Evolutionary conservation across 2,329 filamentous ascomycete genomes (phyloP).

Genomic region (Diaporthe vexans): DNA sequence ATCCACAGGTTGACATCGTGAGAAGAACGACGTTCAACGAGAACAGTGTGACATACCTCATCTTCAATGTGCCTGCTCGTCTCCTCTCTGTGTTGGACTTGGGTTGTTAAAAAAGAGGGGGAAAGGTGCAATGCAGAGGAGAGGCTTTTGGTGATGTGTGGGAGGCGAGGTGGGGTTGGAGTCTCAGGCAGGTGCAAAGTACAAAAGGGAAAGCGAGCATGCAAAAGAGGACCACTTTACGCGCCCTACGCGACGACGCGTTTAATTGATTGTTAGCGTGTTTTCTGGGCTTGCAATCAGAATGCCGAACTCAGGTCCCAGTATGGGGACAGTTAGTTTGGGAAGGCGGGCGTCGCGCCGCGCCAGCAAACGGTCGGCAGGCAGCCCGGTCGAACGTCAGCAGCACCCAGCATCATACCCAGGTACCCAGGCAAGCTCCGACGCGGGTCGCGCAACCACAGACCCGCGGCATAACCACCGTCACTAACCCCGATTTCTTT

Average conservation of each 20-base stretch:
- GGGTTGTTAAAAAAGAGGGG: background rate
- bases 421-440: background rate
- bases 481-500: background rate
- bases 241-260: conserved; percentile 36
- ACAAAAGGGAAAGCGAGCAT: conserved; percentile 10
- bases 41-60: conserved; percentile 36
- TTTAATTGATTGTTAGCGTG: conserved; percentile 45
- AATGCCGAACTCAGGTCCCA: rapidly evolving
- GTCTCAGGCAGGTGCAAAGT: conserved; percentile 7
- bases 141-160: conserved; percentile 3
- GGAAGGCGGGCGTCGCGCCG: background rate
- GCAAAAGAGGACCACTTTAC: conserved; percentile 36
- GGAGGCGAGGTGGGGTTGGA: conserved; percentile 20
- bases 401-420: background rate
- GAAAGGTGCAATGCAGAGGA: background rate
- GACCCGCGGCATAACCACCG: background rate
- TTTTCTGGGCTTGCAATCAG: conserved; percentile 36
- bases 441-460: conserved; percentile 32
- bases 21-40: background rate
- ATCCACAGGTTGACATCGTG: background rate
- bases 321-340: background rate
- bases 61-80: conserved; percentile 30
- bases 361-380: background rate
- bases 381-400: background rate
- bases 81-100: background rate